Conservation (phyloP, 1,139 yeast genomes). For the Diutina rugosa region DNA sequence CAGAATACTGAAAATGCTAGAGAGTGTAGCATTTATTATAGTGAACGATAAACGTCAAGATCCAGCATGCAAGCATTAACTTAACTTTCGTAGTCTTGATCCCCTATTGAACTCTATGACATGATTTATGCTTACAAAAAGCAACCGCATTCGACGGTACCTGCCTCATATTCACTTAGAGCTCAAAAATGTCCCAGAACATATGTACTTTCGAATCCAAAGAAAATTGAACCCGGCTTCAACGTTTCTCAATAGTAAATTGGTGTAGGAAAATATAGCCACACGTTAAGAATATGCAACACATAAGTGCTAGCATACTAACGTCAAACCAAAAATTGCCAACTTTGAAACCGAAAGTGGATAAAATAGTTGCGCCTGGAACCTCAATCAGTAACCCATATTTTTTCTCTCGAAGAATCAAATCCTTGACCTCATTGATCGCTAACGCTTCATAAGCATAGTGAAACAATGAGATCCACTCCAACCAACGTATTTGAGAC, state of each 20-base stretch:
- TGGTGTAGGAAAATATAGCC: constrained; percentile 70
- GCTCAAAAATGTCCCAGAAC: not conserved
- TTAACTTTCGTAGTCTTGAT: too few species aligned
- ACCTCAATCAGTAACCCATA: constrained; percentile 90
- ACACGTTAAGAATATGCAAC: constrained; percentile 36
- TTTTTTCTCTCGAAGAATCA: constrained; percentile 75
- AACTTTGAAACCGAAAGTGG: constrained; percentile 88
- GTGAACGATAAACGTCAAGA: too few species aligned
- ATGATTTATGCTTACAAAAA: not conserved
- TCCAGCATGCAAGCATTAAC: too few species aligned
- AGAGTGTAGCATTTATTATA: too few species aligned
- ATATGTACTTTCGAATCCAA: not conserved
- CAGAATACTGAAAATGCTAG: too few species aligned
- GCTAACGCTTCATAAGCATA: constrained; percentile 89
- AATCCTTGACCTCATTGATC: constrained; percentile 85
- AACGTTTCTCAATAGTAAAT: constrained; percentile 68
- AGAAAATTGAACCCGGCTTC: not conserved
- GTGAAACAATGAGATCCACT: constrained; percentile 82
- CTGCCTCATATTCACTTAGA: not conserved
- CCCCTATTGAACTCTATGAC: too few species aligned
- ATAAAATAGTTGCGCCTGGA: constrained; percentile 95
- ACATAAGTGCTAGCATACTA: constrained; percentile 35
- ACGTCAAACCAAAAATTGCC: constrained; percentile 63
- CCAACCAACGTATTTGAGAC: constrained; percentile 60
- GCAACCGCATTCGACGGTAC: not conserved